Evolutionary conservation across 176 grass and related monocot genomes (phyloP), one percentile per base, ranked within the genome.

Genomic region (Musa itinerans): DNA sequence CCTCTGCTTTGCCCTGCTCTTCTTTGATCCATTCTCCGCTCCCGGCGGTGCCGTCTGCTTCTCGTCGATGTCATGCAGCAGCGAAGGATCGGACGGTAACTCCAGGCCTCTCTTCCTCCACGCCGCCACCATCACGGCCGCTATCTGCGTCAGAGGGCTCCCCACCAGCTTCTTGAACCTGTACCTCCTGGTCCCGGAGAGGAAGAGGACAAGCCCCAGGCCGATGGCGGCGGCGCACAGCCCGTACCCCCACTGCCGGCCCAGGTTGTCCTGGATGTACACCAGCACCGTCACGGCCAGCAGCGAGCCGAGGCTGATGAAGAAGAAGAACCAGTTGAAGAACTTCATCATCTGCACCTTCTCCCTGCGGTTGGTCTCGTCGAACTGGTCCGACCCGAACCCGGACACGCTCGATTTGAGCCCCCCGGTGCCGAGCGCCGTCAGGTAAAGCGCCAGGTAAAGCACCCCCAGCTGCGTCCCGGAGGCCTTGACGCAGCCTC

Each of bases 281-380:
- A 97, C 93, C 56, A 97, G 80, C 84, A 89, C 93, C 0, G 90
- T 97, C 63, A 89, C 90, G 17, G 93, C 93, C 0, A 97, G 83
- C 83, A 93, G 85, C 24, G 90, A 85, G 66, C 93, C 93, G 83
- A 97, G 85, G 88, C 85, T 89, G 22, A 97, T 87, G 86, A 97
- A 97, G 76, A 97, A 97, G 83, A 90, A 97, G 89, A 97, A 97
- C 93, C 93, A 97, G 81, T 85, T 97, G 80, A 97, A 93, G 83
- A 97, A 97, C 15, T 63, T 83, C 80, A 88, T 79, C 93, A 97
- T 97, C 72, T 83, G 83, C 56, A 64, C 15, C 26, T 87, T 85
- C 83, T 97, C 93, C 50, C 82, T 68, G 55, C 48, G 76, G 78
- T 97, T 72, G 1, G 61, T 52, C 10, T 97, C 93, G 56, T 97